These are phyloP conservation scores for Actinidia arguta DNA, from an alignment of 179 eudicot genomes.

Conservation along the genomic window DNA sequence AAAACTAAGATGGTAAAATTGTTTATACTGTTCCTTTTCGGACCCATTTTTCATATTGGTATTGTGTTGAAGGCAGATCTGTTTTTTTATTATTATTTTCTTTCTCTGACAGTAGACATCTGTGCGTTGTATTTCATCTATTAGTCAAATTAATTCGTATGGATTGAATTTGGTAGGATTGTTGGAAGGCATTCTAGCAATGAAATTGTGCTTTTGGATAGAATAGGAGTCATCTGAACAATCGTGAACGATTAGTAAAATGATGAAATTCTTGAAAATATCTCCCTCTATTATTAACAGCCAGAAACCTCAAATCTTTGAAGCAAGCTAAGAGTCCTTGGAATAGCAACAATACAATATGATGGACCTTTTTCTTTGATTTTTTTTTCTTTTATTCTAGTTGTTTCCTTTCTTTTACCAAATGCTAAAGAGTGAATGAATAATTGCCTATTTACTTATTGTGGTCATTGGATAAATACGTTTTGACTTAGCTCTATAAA, in stretches of 20 bases:
- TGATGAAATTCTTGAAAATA: not conserved
- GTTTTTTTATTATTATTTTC: no score
- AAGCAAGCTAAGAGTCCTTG: not conserved
- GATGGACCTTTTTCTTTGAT: not conserved
- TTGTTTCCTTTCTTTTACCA: not conserved
- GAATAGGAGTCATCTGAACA: not conserved
- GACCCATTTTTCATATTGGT: not conserved
- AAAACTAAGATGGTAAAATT: not conserved
- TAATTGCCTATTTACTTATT: not conserved
- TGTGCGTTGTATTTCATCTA: not conserved
- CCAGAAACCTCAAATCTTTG: not conserved
- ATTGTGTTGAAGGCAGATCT: not conserved
- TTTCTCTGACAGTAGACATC: not conserved
- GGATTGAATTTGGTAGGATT: conserved; percentile 3
- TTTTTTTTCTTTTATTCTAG: not conserved
- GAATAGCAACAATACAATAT: not conserved
- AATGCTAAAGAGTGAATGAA: not conserved
- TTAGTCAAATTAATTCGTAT: not conserved
- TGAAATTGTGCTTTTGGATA: not conserved
- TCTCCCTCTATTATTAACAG: no score
- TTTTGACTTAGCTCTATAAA: not conserved
- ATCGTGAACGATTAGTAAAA: not conserved
- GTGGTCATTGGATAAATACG: not conserved
- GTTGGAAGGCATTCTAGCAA: not conserved
- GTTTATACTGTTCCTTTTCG: no score